A percentile compares a stretch with the other conserved stretches of the same genome.
Evolutionary conservation across 257 asterid species (phyloP).

Genomic region (Haberlea rhodopensis): DNA sequence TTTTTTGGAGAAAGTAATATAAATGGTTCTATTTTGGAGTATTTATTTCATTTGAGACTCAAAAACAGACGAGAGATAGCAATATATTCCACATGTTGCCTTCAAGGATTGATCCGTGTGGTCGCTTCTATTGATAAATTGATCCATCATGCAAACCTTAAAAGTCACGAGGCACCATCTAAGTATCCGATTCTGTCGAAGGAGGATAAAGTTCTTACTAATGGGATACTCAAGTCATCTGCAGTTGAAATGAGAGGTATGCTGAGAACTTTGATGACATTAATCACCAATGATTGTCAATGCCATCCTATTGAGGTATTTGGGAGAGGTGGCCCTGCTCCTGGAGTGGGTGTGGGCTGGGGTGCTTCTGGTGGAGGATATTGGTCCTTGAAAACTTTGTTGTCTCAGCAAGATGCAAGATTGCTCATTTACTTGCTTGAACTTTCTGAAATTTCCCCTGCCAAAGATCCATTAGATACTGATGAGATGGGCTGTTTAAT

Average conservation of each 20-base stretch:
- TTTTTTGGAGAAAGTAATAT: slow-evolving; percentile 34
- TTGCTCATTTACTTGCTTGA: slow-evolving; percentile 60
- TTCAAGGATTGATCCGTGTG: slow-evolving; percentile 71
- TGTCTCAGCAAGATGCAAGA: slow-evolving; percentile 69
- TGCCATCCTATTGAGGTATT: slow-evolving; percentile 51
- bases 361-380: slow-evolving; percentile 92
- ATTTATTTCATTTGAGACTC: slow-evolving; percentile 54
- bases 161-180: slow-evolving; percentile 36
- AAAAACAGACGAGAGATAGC: slow-evolving; percentile 47
- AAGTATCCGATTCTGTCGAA: slow-evolving; percentile 26
- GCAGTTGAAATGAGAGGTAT: slow-evolving; percentile 41
- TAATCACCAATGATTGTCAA: slow-evolving; percentile 41
- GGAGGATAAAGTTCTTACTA: slow-evolving; percentile 64
- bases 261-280: slow-evolving; percentile 38
- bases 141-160: slow-evolving; percentile 56
- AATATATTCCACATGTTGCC: slow-evolving; percentile 71
- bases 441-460: slow-evolving; percentile 27
- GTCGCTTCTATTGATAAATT: slow-evolving; percentile 58
- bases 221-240: slow-evolving; percentile 60
- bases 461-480: slow-evolving; percentile 31
- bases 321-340: slow-evolving; percentile 96
- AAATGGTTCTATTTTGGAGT: slow-evolving; percentile 46
- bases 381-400: slow-evolving; percentile 64
- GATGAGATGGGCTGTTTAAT: slow-evolving; percentile 31
- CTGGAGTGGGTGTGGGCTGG: slow-evolving; percentile 99